Evolutionary conservation across 495 filamentous ascomycete genomes (phyloP).

Genomic region (Aspergillus diversus): DNA sequence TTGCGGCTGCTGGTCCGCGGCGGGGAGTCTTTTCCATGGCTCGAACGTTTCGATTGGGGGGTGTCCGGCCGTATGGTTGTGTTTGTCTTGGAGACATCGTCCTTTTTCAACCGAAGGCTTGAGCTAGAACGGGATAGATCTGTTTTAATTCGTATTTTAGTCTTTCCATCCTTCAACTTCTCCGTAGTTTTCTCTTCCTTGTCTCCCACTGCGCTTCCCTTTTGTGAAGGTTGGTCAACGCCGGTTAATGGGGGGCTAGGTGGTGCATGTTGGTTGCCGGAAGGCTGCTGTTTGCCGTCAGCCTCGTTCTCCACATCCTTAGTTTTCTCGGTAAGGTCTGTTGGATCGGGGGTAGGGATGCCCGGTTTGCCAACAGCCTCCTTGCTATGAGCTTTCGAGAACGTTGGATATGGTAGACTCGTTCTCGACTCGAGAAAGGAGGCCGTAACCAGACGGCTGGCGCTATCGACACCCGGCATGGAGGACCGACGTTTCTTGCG

Average conservation of each 20-base stretch:
- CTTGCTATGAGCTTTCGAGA: constrained; percentile 89
- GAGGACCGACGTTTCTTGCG: constrained; percentile 51
- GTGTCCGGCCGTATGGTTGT: constrained; percentile 46
- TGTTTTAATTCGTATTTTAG: constrained; percentile 45
- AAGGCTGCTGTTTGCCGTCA: constrained; percentile 29
- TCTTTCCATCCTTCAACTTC: constrained; percentile 41
- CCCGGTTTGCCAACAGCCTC: constrained; percentile 72
- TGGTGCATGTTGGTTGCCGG: constrained; percentile 48
- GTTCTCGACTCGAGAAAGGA: constrained; percentile 57
- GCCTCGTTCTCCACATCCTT: constrained; percentile 37
- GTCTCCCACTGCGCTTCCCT: constrained; percentile 44
- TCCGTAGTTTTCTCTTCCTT: constrained; percentile 45
- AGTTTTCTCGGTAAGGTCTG: constrained; percentile 66
- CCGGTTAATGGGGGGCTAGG: constrained; percentile 68
- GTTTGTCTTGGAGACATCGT: constrained; percentile 43
- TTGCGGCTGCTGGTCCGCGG: constrained; percentile 41
- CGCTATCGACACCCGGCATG: constrained; percentile 52
- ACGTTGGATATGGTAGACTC: constrained; percentile 79
- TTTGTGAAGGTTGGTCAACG: constrained; percentile 52
- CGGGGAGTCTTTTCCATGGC: constrained; percentile 35
- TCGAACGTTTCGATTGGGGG: constrained; percentile 42
- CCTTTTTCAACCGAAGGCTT: constrained; percentile 44
- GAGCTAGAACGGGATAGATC: constrained; percentile 48
- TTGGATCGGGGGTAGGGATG: constrained; percentile 78
- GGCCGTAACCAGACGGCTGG: constrained; percentile 39